Conservation (phyloP, 2,329 filamentous ascomycete genomes). For the Simplicillium sp. region DNA sequence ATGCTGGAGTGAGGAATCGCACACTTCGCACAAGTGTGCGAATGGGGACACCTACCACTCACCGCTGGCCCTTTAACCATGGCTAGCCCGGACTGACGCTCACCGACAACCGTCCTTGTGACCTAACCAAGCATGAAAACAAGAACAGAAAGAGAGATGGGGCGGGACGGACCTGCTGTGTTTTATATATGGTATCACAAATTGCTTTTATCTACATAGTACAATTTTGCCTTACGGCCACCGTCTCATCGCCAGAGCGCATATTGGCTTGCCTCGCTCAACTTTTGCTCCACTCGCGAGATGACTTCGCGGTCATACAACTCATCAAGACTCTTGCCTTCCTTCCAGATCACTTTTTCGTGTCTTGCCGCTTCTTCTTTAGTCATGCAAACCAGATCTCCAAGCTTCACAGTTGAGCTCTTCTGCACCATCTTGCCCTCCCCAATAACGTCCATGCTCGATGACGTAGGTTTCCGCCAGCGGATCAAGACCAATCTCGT, state of each 20-base stretch:
- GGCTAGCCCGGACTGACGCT: no score
- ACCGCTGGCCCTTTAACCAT: no score
- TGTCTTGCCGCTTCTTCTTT: constrained; percentile 80
- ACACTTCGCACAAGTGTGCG: no score
- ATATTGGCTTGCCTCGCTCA: constrained; percentile 56
- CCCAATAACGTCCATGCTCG: constrained; percentile 52
- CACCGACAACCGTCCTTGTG: no score
- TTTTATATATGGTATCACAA: no score
- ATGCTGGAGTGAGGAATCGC: no score
- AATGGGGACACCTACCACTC: no score
- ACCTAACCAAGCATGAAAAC: no score
- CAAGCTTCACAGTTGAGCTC: constrained; percentile 56
- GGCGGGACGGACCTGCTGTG: no score
- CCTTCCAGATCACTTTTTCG: constrained; percentile 69
- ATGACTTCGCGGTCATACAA: constrained; percentile 65
- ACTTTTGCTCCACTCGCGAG: constrained; percentile 54
- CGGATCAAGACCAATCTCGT: constrained; percentile 72
- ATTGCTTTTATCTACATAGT: no score
- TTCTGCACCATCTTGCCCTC: constrained; percentile 65
- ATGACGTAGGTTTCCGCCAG: constrained; percentile 59
- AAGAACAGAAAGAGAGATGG: no score
- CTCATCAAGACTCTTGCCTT: constrained; percentile 55
- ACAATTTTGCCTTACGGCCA: no score
- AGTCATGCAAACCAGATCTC: constrained; percentile 81
- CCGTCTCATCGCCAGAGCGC: constrained; percentile 37